Evolutionary conservation across 2,329 filamentous ascomycete genomes (phyloP), one percentile per base, ranked within the genome.

Genomic region (Aspergillus phoenicis): DNA sequence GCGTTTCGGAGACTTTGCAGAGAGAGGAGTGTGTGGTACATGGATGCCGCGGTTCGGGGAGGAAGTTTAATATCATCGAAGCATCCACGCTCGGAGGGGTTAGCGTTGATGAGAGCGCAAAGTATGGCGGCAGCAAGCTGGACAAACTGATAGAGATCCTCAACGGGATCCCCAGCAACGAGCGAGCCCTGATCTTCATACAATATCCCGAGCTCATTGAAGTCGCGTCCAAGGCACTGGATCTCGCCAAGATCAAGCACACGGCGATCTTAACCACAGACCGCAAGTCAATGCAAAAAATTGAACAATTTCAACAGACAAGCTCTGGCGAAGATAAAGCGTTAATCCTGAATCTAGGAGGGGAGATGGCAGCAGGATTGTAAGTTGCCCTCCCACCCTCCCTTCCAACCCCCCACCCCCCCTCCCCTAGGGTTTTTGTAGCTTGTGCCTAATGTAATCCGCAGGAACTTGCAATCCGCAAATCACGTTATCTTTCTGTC

Each of bases 401-500:
- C 33, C 33, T 13, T 11, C 33, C 33, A 13, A 5, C 33, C 33
- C 11, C 4, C 33, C 33, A 36, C 4, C 33, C 33, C 11, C 33
- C 33, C 33, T 36, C 11, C 11, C 33, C 33, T 36, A 13, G 11
- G 0, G 33, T 39, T 11, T 10, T 43, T n/a, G 57, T 53, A 36
- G 8, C 45, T n/a, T 49, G 22, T 56, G 17, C 41, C 28, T 33
- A 39, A 63, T 57, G 26, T 36, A 38, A n/a, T 57, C 15, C 43
- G 36, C 60, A 86, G 83, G 8, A 90, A 90, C 64, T 73, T 90
- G 1, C 84, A 86, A 51, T 82, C 81, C 41, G 86, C 87, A 0
- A 89, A 88, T 62, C 86, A 90, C 60, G 77, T 89, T 38, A 81
- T 90, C 33, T 90, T 90, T 70, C 71, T 88, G 2, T 80, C 82